Conservation (phyloP, 257 asterid genomes). For the Mitragyna speciosa region DNA sequence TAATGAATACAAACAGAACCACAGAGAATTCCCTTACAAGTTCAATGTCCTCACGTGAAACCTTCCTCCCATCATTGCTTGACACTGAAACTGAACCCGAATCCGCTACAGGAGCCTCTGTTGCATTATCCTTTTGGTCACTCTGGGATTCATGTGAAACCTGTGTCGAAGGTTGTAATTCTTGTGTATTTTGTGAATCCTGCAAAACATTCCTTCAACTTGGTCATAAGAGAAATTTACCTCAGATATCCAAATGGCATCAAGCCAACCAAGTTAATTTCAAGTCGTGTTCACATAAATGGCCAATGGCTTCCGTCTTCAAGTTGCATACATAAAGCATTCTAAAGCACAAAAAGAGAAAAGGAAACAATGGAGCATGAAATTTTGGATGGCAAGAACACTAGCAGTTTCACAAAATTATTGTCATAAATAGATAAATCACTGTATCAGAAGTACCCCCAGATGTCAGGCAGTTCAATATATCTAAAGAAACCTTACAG, state of each 20-base stretch:
- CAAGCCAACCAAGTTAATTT: not conserved
- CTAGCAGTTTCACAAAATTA: not conserved
- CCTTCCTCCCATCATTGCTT: conserved; percentile 79
- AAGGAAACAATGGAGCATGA: not conserved
- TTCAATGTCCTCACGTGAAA: conserved; percentile 93
- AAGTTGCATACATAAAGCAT: not conserved
- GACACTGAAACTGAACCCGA: conserved; percentile 85
- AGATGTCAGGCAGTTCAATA: not conserved
- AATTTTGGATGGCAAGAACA: not conserved
- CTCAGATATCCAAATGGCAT: not conserved
- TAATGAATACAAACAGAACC: not conserved
- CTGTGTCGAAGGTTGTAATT: conserved; percentile 55
- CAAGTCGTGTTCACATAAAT: not conserved
- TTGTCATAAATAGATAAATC: not conserved
- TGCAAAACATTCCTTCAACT: conserved; percentile 24
- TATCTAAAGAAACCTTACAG: not conserved
- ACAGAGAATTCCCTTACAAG: conserved; percentile 54
- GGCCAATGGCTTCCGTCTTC: not conserved
- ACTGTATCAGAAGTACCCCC: not conserved
- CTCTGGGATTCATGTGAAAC: conserved; percentile 62
- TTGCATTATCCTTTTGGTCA: conserved; percentile 53
- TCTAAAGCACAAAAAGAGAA: not conserved
- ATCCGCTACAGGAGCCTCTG: conserved; percentile 76
- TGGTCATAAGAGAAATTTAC: not conserved
- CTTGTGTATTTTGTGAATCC: conserved; percentile 56